Evolutionary conservation across 345 rosid genomes (phyloP), one percentile per base, ranked within the genome.

Genomic region (Eucalyptus curtisii): DNA sequence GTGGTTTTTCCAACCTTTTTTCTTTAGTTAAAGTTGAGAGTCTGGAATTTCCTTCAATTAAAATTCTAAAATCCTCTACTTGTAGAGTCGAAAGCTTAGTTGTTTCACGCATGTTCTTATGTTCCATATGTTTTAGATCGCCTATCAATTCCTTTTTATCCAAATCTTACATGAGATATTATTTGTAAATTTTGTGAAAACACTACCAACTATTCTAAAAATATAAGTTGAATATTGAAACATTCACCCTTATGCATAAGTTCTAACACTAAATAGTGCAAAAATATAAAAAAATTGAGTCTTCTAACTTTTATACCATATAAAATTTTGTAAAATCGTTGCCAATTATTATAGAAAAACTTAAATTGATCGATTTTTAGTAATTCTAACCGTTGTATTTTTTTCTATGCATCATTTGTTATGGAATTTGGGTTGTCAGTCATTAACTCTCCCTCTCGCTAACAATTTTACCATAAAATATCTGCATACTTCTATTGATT

Each of bases 281-380:
- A 37, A 19, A 5, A 37, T 37, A 37, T 71, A 33, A 5, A 33
- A 33, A 33, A 5, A 3, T 20, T 2, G 0, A 17, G 45, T 3
- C 25, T 10, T 71, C 13, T 71, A 17, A 5, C 25, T n/a, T n/a
- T n/a, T 10, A 71, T 17, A 33, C 24, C 13, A 71, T 33, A 7
- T 37, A 33, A 71, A 71, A 33, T 71, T 10, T 71, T 71, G 19
- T n/a, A 64, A 64, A 19, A 64, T 64, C 3, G 0, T 0, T 64
- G 0, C 0, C 20, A 7, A 64, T 15, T 2, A 7, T 64, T 64
- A 31, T 31, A 17, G 31, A 64, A 64, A 2, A n/a, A 44, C 82
- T 71, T 71, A 71, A 71, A 71, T 71, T 10, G 27, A 37, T 37
- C 22, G 2, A 27, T 71, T 9, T 37, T 71, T 71, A 37, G 5